phyloP scores from a whole-genome alignment of 2,329 filamentous ascomycete genomes.

The Ampelomyces quisqualis region DNA sequence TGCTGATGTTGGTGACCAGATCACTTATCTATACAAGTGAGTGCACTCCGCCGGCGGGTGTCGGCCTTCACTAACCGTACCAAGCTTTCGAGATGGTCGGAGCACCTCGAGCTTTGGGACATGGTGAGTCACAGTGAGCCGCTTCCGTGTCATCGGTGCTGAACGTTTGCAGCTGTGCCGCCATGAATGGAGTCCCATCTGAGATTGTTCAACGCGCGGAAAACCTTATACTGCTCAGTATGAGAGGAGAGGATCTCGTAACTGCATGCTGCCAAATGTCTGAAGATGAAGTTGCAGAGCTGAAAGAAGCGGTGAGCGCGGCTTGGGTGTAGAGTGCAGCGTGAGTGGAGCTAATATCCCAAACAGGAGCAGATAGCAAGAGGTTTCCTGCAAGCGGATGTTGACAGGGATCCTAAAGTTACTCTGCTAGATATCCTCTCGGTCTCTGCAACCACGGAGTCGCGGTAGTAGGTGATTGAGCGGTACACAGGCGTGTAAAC shows the following conservation, averaged over 20 bases:
- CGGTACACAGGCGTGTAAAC: too few relatives aligned
- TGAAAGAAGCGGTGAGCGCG: conserved; percentile 69
- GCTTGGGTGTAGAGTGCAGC: conserved; percentile 44
- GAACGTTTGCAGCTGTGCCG: conserved; percentile 63
- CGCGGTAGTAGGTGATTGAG: conserved; percentile 4
- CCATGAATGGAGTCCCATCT: conserved; percentile 76
- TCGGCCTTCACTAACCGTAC: conserved; percentile 10
- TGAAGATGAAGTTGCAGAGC: conserved; percentile 60
- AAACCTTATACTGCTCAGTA: conserved; percentile 66
- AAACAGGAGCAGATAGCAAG: conserved; percentile 46
- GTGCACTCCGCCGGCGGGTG: conserved; percentile 12
- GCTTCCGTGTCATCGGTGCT: background rate
- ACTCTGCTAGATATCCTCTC: conserved; percentile 43
- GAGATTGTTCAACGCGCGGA: conserved; percentile 75
- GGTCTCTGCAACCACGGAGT: conserved; percentile 12
- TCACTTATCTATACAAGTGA: conserved; percentile 72
- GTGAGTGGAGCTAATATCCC: conserved; percentile 9
- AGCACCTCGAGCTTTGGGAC: conserved; percentile 83
- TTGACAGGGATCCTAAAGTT: conserved; percentile 37
- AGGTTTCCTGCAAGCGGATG: conserved; percentile 45
- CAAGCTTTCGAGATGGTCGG: conserved; percentile 59
- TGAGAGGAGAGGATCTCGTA: conserved; percentile 73
- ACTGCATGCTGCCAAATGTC: conserved; percentile 69
- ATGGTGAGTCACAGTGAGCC: conserved; percentile 44
- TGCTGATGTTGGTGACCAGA: conserved; percentile 58